These are phyloP conservation scores for Gamarada debralockiae DNA, from an alignment of 495 filamentous ascomycete species.

Conservation along the genomic window DNA sequence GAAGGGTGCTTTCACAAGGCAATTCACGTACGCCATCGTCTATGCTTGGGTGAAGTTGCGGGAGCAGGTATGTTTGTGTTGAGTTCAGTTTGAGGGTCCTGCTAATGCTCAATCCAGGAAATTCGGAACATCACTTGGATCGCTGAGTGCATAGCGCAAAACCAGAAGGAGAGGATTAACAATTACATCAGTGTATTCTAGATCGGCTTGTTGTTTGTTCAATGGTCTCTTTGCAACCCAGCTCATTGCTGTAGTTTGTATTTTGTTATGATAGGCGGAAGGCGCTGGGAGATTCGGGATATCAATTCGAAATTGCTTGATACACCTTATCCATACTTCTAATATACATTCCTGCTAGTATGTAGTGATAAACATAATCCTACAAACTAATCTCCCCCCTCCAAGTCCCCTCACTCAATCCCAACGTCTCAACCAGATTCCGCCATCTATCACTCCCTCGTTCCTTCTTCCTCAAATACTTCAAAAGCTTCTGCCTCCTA, in stretches of 20 bases:
- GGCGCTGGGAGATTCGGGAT: constrained; percentile 24
- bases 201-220: constrained; percentile 6
- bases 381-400: constrained; percentile 80
- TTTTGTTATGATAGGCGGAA: constrained; percentile 14
- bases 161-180: constrained; percentile 97
- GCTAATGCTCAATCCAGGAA: constrained; percentile 52
- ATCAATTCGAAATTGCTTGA: constrained; percentile 13
- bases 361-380: constrained; percentile 19
- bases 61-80: constrained; percentile 76
- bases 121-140: constrained; percentile 99
- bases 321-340: constrained; percentile 3
- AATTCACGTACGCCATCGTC: constrained; percentile 93
- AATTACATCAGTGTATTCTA: constrained; percentile 98
- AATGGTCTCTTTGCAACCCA: constrained; percentile 1
- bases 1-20: constrained; percentile 89
- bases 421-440: constrained; percentile 74
- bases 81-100: constrained; percentile 1
- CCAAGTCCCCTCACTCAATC: constrained; percentile 82
- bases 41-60: constrained; percentile 98
- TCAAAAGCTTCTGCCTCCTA: constrained; percentile 79
- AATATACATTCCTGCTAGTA: constrained; percentile 29
- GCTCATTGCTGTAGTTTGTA: constrained; percentile 2
- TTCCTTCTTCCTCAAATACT: constrained; percentile 84
- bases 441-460: constrained; percentile 86
- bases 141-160: constrained; percentile 98